Evolutionary conservation across 1,139 yeast species (phyloP).

Genomic region (Lodderomyces elongisporus): DNA sequence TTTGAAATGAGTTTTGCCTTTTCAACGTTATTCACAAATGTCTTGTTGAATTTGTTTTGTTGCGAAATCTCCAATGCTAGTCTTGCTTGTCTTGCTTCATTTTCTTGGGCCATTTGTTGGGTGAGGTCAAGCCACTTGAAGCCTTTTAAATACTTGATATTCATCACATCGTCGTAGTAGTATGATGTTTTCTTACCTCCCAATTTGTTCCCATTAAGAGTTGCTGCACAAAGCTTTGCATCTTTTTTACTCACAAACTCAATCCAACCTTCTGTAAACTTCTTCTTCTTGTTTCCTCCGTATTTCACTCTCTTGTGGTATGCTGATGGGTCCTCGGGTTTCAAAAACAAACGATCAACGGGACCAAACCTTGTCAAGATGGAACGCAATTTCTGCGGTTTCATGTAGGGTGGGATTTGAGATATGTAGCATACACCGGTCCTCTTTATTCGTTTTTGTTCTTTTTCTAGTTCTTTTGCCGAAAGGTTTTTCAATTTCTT

Average conservation of each 20-base stretch:
- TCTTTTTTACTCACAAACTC: constrained; percentile 79
- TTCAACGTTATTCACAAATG: constrained; percentile 79
- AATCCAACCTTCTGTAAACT: constrained; percentile 95
- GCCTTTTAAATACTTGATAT: constrained; percentile 81
- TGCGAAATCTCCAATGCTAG: constrained; percentile 84
- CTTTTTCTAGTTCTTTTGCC: constrained; percentile 51
- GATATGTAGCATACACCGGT: constrained; percentile 93
- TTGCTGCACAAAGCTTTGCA: constrained; percentile 83
- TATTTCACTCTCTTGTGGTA: constrained; percentile 68
- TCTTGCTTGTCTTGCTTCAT: constrained; percentile 83
- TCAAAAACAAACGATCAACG: constrained; percentile 76
- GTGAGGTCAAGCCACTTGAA: constrained; percentile 96
- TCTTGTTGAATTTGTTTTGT: constrained; percentile 80
- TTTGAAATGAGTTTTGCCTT: constrained; percentile 74
- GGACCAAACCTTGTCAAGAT: constrained; percentile 78
- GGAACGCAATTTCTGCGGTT: constrained; percentile 84
- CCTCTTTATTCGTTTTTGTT: constrained; percentile 54
- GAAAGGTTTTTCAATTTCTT: constrained; percentile 46
- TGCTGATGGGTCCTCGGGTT: constrained; percentile 72
- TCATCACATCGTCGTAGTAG: constrained; percentile 90
- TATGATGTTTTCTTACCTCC: constrained; percentile 94
- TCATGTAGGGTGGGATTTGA: constrained; percentile 93
- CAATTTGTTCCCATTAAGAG: constrained; percentile 80
- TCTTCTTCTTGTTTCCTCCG: constrained; percentile 92
- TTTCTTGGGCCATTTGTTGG: constrained; percentile 87